Evolutionary conservation across 305 asterid genomes (phyloP), one percentile per base, ranked within the genome.

Genomic region (Solanum hybrid): DNA sequence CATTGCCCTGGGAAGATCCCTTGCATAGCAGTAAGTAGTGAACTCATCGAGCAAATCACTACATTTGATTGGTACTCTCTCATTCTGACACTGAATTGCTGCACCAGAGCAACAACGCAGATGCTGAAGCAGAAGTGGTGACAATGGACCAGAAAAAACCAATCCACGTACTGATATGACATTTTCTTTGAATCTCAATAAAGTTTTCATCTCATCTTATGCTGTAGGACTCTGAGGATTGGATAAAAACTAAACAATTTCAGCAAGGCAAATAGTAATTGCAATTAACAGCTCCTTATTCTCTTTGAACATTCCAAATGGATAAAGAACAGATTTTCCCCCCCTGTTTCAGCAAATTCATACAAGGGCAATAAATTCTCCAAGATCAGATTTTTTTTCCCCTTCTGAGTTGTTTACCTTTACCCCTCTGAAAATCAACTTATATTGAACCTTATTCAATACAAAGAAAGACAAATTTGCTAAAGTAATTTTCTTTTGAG

Each of bases 1-100:
- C 96, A 94, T 95, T 78, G 98, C 96, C 64, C 89, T 92, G 51
- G 90, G 88, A 78, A 95, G 97, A 92, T 95, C 92, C 91, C 93
- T 92, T 40, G 93, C 93, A 87, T 94, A 90, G 91, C 96, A 93
- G 85, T 91, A 88, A 31, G 72, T 38, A 6, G 94, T 89, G 91
- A 96, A 94, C 40, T 93, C 93, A 66, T 91, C 82, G 31, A 96
- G 89, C 66, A 95, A 13, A 77, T 80, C 45, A 60, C 40, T 56
- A 31, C 22, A 34, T 14, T 37, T 34, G 45, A 26, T 56, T 34
- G 79, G 40, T 56, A 38, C 40, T 56, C 22, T 85, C 76, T 56
- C 87, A 85, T 56, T 85, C 42, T 31, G 7, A 42, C 76, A 10
- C 75, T 51, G 42, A 3, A 15, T 85, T 11, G 3, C 32, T 56